Evolutionary conservation across 345 rosid species (phyloP).

Genomic region (Euclidium syriacum): DNA sequence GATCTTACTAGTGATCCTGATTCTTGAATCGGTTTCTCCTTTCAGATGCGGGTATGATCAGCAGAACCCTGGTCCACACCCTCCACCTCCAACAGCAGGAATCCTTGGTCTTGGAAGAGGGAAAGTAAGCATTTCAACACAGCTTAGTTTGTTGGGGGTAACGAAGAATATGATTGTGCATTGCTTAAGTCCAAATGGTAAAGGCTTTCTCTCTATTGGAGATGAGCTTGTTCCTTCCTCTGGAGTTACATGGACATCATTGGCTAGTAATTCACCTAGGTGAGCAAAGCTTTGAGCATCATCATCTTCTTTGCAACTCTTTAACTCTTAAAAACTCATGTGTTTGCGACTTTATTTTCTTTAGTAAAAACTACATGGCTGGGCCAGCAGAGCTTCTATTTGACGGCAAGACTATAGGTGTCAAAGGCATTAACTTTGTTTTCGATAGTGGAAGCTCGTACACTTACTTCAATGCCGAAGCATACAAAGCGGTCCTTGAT

Average conservation of each 20-base stretch:
- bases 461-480: conserved; percentile 55
- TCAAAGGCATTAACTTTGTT: conserved; percentile 44
- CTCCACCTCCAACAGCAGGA: conserved; percentile 67
- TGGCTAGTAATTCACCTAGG: conserved; percentile 34
- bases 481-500: conserved; percentile 46
- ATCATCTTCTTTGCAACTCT: background rate
- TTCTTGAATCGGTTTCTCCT: background rate
- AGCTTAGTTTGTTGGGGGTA: conserved; percentile 41
- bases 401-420: conserved; percentile 50
- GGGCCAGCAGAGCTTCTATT: conserved; percentile 71
- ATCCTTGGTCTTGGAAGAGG: conserved; percentile 83
- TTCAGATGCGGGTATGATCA: conserved; percentile 83
- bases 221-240: conserved; percentile 57
- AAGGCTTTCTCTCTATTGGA: conserved; percentile 83
- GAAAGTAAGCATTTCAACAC: conserved; percentile 61
- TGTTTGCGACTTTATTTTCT: background rate
- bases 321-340: background rate
- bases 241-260: conserved; percentile 60
- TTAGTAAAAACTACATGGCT: conserved; percentile 58
- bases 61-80: conserved; percentile 35
- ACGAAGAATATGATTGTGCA: conserved; percentile 65
- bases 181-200: conserved; percentile 68
- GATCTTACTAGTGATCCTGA: conserved; percentile 11
- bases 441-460: conserved; percentile 97
- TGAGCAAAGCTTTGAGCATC: conserved; percentile 28